A percentile compares a stretch with the other conserved stretches of the same genome.
These are phyloP conservation scores for Cladochytrium replicatum DNA, from an alignment of 192 early-diverging fungal genomes.

Conservation along the genomic window DNA sequence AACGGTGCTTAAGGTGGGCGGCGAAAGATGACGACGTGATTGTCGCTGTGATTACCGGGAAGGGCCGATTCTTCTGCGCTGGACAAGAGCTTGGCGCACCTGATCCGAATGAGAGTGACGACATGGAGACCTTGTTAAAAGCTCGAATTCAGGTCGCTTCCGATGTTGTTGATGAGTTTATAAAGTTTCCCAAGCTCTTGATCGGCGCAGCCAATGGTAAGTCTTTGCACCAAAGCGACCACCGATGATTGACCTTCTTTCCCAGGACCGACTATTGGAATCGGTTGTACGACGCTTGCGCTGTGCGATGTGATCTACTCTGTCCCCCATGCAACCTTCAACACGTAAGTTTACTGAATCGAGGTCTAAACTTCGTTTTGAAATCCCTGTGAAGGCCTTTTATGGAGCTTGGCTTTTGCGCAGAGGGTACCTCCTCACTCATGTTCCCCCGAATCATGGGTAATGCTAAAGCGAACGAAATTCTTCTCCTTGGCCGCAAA, in stretches of 20 bases:
- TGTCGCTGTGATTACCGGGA: slow-evolving; percentile 52
- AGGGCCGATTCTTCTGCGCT: slow-evolving; percentile 52
- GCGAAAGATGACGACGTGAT: slow-evolving; percentile 33
- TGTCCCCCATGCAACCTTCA: slow-evolving; percentile 51
- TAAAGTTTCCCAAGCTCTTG: slow-evolving; percentile 58
- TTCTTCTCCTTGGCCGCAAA: slow-evolving; percentile 50
- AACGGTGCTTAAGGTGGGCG: too few species aligned
- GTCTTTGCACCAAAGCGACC: not conserved
- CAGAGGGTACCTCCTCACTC: slow-evolving; percentile 60
- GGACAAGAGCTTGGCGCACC: slow-evolving; percentile 48
- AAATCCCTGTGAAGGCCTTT: too few species aligned
- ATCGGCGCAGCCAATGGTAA: slow-evolving; percentile 61
- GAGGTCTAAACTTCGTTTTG: too few species aligned
- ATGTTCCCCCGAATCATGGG: slow-evolving; percentile 63
- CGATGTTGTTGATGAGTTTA: slow-evolving; percentile 31
- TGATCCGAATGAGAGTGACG: slow-evolving; percentile 8
- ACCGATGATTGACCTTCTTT: too few species aligned
- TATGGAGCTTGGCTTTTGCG: slow-evolving; percentile 64
- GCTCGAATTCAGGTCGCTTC: slow-evolving; percentile 20
- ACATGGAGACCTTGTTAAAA: not conserved
- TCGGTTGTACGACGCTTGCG: slow-evolving; percentile 53
- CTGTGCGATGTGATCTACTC: slow-evolving; percentile 63
- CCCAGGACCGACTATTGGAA: slow-evolving; percentile 55
- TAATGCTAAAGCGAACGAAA: slow-evolving; percentile 51
- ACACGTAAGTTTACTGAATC: too few species aligned